Evolutionary conservation across 257 asterid species (phyloP), one percentile per base, ranked within the genome.

Genomic region (Knoxia roxburghii): DNA sequence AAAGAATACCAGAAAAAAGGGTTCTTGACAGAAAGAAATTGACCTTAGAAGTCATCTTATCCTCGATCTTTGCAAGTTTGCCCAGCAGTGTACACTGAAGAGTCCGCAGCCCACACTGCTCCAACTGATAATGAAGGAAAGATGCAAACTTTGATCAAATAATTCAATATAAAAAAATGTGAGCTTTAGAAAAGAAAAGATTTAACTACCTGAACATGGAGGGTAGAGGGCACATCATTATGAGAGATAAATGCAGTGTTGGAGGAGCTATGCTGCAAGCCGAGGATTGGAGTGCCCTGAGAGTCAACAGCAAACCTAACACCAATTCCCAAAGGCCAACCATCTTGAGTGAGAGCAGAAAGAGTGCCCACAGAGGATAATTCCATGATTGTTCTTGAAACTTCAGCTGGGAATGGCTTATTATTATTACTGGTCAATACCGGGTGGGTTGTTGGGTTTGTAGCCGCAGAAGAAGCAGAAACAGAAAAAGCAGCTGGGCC

Each of bases 51-150:
- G 74, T 74, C 81, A 53, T 77, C 35, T 67, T 40, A 77, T 89
- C 95, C 59, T 57, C 73, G 7, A 96, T 95, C 73, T 83, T 82
- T 50, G 78, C 81, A 40, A 89, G 90, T 27, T 56, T 83, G 67
- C 98, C 98, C 18, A 81, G 79, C 39, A 92, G 67, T 5, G 96
- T 84, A 72, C 98, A 92, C 68, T 92, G 97, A 33, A 94, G 94
- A 71, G 91, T 89, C 78, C 95, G 76, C 49, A 73, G 72, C 20
- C 96, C 87, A 20, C 85, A 82, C 65, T 87, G 97, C 74, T 83
- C 84, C 65, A 92, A 74, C 97, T 92, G 86, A 37, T 73, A 49
- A 32, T n/a, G 49, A 65, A 79, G 55, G 32, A 74, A 57, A 50
- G 50, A 70, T 1, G 6, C 8, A 30, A 62, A 45, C 51, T 24